Percentiles rank a stretch among this genome's conserved stretches.
Evolutionary conservation across 768 basidiomycete species (phyloP).

Genomic region (Russula sp.): DNA sequence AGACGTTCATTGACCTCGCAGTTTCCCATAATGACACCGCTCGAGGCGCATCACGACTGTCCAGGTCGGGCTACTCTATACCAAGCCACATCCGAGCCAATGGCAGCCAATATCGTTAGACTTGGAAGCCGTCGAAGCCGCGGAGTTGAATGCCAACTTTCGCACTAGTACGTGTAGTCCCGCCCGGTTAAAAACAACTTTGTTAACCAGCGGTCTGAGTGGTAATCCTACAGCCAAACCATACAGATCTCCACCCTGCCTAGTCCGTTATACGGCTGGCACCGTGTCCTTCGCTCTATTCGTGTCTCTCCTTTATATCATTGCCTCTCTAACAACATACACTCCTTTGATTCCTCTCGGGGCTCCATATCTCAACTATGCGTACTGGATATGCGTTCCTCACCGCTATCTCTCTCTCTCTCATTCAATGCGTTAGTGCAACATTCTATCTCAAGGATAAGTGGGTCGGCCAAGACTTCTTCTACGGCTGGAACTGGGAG

Average conservation of each 20-base stretch:
- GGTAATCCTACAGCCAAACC: not conserved
- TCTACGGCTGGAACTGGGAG: constrained; percentile 44
- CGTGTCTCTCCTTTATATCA: constrained; percentile 27
- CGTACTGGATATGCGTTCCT: constrained; percentile 30
- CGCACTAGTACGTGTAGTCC: not conserved
- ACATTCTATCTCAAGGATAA: constrained; percentile 15
- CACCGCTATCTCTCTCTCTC: constrained; percentile 8
- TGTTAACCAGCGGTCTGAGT: not conserved
- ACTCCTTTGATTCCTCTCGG: constrained; percentile 23
- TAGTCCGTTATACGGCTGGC: constrained; percentile 11
- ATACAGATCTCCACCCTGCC: not conserved
- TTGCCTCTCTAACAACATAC: constrained; percentile 21
- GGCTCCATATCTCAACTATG: constrained; percentile 28
- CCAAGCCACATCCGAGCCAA: not conserved
- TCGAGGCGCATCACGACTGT: not conserved
- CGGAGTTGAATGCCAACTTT: constrained; percentile 3
- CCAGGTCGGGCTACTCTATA: not conserved
- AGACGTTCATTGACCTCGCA: too few relatives aligned
- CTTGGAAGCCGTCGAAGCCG: not conserved
- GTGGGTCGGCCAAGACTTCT: constrained; percentile 39
- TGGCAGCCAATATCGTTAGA: not conserved
- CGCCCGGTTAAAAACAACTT: not conserved
- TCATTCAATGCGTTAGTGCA: constrained; percentile 9
- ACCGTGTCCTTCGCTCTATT: constrained; percentile 23
- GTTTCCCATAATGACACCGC: too few relatives aligned